Evolutionary conservation across 495 filamentous ascomycete species (phyloP).

Genomic region (Penicillium egyptiacum): DNA sequence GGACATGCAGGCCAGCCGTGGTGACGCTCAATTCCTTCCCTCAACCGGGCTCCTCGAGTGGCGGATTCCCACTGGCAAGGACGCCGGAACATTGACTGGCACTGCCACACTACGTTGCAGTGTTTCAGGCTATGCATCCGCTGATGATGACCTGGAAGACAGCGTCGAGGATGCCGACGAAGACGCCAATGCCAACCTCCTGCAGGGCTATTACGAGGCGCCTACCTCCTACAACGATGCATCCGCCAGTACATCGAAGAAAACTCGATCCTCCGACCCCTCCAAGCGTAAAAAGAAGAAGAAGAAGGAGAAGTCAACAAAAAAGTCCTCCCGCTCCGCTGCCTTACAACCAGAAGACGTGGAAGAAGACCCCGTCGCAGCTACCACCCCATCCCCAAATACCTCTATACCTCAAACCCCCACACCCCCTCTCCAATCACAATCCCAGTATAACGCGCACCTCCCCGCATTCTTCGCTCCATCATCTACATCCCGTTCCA

Average conservation of each 20-base stretch:
- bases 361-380: conserved; percentile 21
- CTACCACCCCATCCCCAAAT: conserved; percentile 23
- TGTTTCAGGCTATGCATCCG: conserved; percentile 62
- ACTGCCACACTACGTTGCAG: conserved; percentile 77
- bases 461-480: conserved; percentile 31
- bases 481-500: conserved; percentile 34
- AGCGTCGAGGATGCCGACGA: conserved; percentile 45
- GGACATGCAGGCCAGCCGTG: conserved; percentile 78
- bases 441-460: conserved; percentile 13
- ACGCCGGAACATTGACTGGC: conserved; percentile 58
- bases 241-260: conserved; percentile 23
- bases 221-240: conserved; percentile 39
- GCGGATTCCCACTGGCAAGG: conserved; percentile 69
- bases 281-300: conserved; percentile 43
- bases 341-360: conserved; percentile 30
- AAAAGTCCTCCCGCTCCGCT: conserved; percentile 37
- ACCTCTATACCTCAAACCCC: conserved; percentile 33
- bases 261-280: conserved; percentile 27
- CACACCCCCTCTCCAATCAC: conserved; percentile 20
- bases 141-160: conserved; percentile 59
- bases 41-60: conserved; percentile 76
- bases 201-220: conserved; percentile 59
- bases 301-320: conserved; percentile 42
- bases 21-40: conserved; percentile 78
- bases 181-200: conserved; percentile 42